A percentile compares a stretch with the other conserved stretches of the same genome.
These are phyloP conservation scores for Hypoxylon sp. DNA, from an alignment of 2,329 filamentous ascomycete species.

Conservation along the genomic window DNA sequence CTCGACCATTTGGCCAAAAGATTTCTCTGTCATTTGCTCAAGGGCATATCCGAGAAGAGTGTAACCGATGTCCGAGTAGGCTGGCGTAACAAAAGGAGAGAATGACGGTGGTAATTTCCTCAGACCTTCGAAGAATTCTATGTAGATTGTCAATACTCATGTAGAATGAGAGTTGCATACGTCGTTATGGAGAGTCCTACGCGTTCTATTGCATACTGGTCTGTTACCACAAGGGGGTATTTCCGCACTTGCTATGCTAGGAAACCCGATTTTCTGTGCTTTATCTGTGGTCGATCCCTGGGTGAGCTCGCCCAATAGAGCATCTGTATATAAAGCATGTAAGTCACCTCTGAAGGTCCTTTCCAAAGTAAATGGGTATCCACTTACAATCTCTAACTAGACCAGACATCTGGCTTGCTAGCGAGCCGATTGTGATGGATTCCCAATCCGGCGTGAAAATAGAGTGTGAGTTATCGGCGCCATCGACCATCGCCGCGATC, in stretches of 20 bases:
- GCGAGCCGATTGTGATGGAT: constrained; percentile 48
- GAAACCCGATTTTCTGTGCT: constrained; percentile 51
- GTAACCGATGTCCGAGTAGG: constrained; percentile 59
- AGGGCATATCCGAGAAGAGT: constrained; percentile 57
- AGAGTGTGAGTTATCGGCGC: constrained; percentile 45
- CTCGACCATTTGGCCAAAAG: constrained; percentile 53
- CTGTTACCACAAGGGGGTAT: constrained; percentile 54
- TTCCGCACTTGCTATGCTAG: constrained; percentile 46
- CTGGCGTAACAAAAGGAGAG: constrained; percentile 55
- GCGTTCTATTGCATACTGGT: constrained; percentile 53
- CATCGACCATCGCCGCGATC: constrained; percentile 48
- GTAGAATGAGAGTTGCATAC: neutral
- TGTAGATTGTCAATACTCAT: constrained; percentile 5
- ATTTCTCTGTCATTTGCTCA: constrained; percentile 55
- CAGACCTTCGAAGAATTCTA: constrained; percentile 54
- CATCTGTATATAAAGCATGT: constrained; percentile 33
- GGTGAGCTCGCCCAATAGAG: constrained; percentile 48
- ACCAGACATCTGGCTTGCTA: constrained; percentile 54
- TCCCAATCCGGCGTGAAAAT: constrained; percentile 51
- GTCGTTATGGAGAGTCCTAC: constrained; percentile 37
- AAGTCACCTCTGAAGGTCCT: neutral
- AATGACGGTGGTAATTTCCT: constrained; percentile 53
- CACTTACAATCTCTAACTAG: constrained; percentile 56
- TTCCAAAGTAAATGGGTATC: neutral
- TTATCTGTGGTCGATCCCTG: constrained; percentile 35